These are phyloP conservation scores for Podosphaera fusca DNA, from an alignment of 2,329 filamentous ascomycete species.

Conservation along the genomic window DNA sequence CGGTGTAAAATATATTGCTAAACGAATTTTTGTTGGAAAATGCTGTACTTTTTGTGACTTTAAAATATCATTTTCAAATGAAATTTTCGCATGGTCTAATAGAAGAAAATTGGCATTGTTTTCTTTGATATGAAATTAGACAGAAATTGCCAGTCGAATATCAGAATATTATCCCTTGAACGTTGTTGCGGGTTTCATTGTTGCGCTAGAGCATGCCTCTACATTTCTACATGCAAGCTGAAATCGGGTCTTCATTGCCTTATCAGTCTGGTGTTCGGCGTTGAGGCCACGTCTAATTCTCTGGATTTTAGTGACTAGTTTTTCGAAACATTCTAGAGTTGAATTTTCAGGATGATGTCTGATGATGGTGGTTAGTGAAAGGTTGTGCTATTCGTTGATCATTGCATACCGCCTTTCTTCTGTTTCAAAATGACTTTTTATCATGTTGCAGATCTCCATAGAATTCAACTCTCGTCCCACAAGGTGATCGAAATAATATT, in stretches of 20 bases:
- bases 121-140: background rate
- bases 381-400: background rate
- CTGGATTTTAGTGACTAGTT: background rate
- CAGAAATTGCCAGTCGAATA: background rate
- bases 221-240: background rate
- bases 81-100: background rate
- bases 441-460: background rate
- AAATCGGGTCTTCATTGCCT: background rate
- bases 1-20: too few relatives aligned
- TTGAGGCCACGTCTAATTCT: background rate
- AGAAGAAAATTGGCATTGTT: background rate
- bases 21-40: too few relatives aligned
- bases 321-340: conserved; percentile 1
- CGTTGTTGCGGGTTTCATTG: background rate
- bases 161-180: background rate
- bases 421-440: background rate
- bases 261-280: background rate
- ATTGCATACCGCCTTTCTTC: background rate
- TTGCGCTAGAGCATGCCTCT: background rate
- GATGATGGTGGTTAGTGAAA: background rate
- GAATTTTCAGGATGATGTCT: background rate
- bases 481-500: background rate
- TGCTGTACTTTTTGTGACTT: too few relatives aligned
- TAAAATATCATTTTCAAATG: background rate
- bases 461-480: background rate